Evolutionary conservation across 1,284 basidiomycete species (phyloP).

Genomic region (Athelia sp.): DNA sequence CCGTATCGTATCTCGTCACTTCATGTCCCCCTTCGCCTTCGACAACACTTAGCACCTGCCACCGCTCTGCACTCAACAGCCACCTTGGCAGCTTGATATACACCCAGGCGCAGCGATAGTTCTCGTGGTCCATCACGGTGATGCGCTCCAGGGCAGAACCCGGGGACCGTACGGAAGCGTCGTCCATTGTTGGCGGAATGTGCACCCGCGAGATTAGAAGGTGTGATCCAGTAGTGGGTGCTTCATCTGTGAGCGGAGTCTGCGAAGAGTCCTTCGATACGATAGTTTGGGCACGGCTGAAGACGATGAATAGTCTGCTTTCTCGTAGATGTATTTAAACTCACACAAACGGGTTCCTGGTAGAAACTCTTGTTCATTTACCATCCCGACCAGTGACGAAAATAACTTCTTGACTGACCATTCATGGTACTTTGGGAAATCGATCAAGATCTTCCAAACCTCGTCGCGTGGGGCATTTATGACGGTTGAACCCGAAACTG

Average conservation of each 20-base stretch:
- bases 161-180: conserved; percentile 28
- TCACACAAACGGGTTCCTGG: conserved; percentile 71
- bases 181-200: conserved; percentile 51
- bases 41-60: conserved; percentile 55
- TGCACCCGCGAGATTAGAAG: conserved; percentile 47
- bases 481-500: conserved; percentile 15
- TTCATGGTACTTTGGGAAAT: conserved; percentile 26
- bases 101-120: conserved; percentile 55
- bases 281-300: conserved; percentile 52
- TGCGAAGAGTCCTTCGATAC: conserved; percentile 28
- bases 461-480: conserved; percentile 28
- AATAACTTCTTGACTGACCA: conserved; percentile 17
- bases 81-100: conserved; percentile 37
- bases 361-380: neutral
- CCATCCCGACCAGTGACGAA: neutral
- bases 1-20: conserved; percentile 59
- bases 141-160: conserved; percentile 36
- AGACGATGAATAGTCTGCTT: neutral
- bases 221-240: conserved; percentile 39
- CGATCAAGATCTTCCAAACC: conserved; percentile 28
- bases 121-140: conserved; percentile 43
- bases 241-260: conserved; percentile 43
- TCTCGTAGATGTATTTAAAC: conserved; percentile 6
- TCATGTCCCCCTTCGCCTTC: conserved; percentile 27
- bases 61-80: conserved; percentile 50